Evolutionary conservation across 345 rosid genomes (phyloP), one percentile per base, ranked within the genome.

Genomic region (Hibiscus mutabilis): DNA sequence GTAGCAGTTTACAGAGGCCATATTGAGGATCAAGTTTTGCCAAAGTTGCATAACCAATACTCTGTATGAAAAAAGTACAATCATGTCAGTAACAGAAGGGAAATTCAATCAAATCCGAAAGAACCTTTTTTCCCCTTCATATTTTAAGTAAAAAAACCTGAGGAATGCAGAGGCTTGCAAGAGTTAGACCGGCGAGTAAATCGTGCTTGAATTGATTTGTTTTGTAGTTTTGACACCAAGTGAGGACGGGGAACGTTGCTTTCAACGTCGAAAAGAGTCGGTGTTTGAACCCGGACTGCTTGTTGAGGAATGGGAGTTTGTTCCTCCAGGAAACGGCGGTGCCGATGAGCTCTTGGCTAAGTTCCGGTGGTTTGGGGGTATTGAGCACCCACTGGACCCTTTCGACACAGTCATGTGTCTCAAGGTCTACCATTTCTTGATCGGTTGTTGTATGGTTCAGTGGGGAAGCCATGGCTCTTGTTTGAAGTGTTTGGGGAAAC

Each of bases 401-500:
- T 60, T 82, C 80, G 10, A 70, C 27, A 10, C 8, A 47, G 61
- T 81, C 77, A 33, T 66, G 78, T 24, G 59, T 75, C 85, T 86
- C 83, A 19, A 75, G 75, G 73, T 88, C 90, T 19, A 19, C 65
- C 22, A 64, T 56, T 63, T 79, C 84, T 44, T 78, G 81, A 52
- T 61, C 75, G 37, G 72, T 35, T 58, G 73, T 55, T 70, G 75
- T 25, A 63, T 73, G 78, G 42, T 49, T 79, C 68, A 80, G 74
- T n/a, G 75, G 60, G 70, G 79, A 44, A 72, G 79, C 84, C 91
- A 82, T 76, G 56, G 79, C 18, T 82, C 27, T 83, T 57, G 76
- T 80, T 89, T 94, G 97, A 94, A 91, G 97, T 89, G 96, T 84
- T 94, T 87, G 95, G 95, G 89, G 71, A 88, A 94, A 94, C 93